Conservation (phyloP, 2,329 filamentous ascomycete species). For the Verticillium isaacii region DNA sequence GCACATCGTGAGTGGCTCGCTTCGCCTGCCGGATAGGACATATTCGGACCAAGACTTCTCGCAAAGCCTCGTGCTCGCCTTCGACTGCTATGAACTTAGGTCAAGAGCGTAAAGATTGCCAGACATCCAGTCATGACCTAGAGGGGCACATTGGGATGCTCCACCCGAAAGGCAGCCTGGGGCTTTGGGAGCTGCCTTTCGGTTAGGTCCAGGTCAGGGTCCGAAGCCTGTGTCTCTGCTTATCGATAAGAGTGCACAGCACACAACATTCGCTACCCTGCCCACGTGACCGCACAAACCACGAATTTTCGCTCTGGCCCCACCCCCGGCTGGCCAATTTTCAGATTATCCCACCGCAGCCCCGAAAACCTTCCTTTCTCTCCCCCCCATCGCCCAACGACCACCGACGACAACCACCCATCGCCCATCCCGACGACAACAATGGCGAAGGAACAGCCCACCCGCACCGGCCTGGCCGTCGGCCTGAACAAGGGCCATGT, state of each 20-base stretch:
- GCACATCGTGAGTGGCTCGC: no score
- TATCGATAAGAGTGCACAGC: not conserved
- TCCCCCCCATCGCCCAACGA: conserved; percentile 5
- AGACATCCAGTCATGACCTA: no score
- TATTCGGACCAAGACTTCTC: no score
- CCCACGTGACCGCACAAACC: not conserved
- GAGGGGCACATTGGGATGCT: not conserved
- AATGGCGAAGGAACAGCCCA: conserved; percentile 58
- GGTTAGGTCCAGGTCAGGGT: not conserved
- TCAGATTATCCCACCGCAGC: not conserved
- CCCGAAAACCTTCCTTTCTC: conserved; percentile 4
- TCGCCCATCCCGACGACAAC: conserved; percentile 23
- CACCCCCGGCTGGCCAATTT: not conserved
- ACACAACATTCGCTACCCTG: not conserved
- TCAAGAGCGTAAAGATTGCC: no score
- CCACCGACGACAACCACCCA: conserved; percentile 25
- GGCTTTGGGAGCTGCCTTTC: not conserved
- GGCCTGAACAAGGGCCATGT: conserved; percentile 63
- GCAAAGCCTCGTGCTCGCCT: no score
- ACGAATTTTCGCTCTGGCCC: conserved; percentile 1
- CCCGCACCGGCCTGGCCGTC: conserved; percentile 54
- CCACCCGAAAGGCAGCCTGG: no score
- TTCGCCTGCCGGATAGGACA: no score
- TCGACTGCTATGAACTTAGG: no score
- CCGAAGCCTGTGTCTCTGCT: not conserved